Evolutionary conservation across 1,284 basidiomycete genomes (phyloP), one percentile per base, ranked within the genome.

Genomic region (Ganoderma sinense): DNA sequence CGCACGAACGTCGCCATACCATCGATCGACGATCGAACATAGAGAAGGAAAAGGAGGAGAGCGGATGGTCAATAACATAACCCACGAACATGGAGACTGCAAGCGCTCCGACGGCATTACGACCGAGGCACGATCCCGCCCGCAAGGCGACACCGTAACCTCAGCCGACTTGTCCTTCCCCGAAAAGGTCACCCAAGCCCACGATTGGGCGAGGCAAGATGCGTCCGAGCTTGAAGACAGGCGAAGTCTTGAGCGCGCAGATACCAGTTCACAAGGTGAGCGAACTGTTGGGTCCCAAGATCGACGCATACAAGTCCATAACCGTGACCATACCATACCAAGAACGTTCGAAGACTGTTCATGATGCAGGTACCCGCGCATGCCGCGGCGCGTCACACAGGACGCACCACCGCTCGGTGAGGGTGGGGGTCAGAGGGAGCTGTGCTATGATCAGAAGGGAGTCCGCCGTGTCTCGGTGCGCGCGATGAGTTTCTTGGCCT

Each of bases 51-150:
- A 73, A 61, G 75, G 69, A 71, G 75, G 66, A 41, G 74, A 81
- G 76, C 80, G 77, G 81, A 84, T 79, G 83, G 87, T 91, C 84
- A 93, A 91, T 87, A 88, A 78, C 75, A 80, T 79, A 78, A 76
- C 76, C 80, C 75, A 76, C 67, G 75, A 75, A 82, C 68, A 76
- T 81, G 66, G 70, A 76, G 68, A 75, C 61, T 74, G 84, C 84
- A 91, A 90, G 89, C 87, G 87, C 88, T 84, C 84, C 85, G 81
- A 85, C 79, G 78, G 80, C 81, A 78, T 69, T 71, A 66, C 70
- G 81, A 73, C 80, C 75, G 80, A 76, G 73, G 78, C 79, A 80
- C 77, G 76, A 75, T 76, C 71, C 71, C 74, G 64, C 65, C 66
- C 51, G 72, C 5, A 36, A 36, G 40, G 16, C 39, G 43, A 39